Percentiles rank a stretch among this genome's conserved stretches.
These are phyloP conservation scores for Ricinus communis DNA, from an alignment of 345 rosid species.

Conservation along the genomic window DNA sequence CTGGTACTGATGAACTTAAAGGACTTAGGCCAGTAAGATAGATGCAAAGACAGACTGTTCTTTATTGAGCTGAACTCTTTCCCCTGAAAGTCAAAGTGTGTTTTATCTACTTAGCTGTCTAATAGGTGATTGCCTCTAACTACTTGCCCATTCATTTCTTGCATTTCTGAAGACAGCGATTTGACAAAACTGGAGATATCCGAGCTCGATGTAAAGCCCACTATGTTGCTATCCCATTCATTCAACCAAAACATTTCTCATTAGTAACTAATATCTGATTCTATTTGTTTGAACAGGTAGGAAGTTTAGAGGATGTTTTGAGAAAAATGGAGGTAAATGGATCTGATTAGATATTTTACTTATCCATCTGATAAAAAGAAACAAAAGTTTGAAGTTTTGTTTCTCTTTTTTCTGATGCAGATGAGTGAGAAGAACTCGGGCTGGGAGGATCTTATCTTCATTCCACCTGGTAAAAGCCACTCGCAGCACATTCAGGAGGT, in stretches of 20 bases:
- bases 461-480: conserved; percentile 93
- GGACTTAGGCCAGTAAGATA: neutral
- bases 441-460: conserved; percentile 92
- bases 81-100: neutral
- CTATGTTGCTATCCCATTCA: neutral
- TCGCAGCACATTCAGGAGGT: conserved; percentile 83
- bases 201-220: neutral
- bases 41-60: neutral
- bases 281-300: conserved; percentile 58
- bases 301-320: conserved; percentile 86
- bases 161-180: neutral
- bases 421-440: conserved; percentile 82
- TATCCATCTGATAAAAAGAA: neutral
- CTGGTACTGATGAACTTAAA: neutral
- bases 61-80: neutral
- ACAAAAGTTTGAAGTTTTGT: conserved; percentile 9
- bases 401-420: conserved; percentile 37
- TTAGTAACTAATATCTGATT: neutral
- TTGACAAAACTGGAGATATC: neutral
- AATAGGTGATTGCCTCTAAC: neutral
- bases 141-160: neutral
- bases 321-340: conserved; percentile 90
- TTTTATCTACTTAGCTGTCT: neutral
- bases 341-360: neutral
- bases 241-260: too few species aligned